phyloP scores from a whole-genome alignment of 306 rosid species.

The Lablab purpureus region DNA sequence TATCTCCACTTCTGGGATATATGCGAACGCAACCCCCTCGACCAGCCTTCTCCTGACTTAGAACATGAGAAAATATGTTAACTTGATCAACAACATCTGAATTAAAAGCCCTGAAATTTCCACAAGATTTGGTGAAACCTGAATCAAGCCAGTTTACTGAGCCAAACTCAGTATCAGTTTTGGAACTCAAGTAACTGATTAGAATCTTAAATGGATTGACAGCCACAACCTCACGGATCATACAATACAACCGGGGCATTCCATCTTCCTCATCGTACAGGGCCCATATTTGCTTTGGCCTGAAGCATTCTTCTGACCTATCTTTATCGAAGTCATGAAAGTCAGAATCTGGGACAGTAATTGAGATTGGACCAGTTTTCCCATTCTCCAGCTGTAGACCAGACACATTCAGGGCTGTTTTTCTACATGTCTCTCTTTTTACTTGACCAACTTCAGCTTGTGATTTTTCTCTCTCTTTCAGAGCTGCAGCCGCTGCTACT shows the following conservation, averaged over 20 bases:
- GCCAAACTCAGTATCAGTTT: constrained; percentile 92
- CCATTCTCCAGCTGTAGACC: constrained; percentile 57
- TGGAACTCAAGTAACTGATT: constrained; percentile 87
- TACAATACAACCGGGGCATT: constrained; percentile 98
- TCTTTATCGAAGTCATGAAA: constrained; percentile 96
- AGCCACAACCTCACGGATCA: constrained; percentile 89
- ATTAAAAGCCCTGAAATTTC: constrained; percentile 86
- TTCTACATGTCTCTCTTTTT: constrained; percentile 51
- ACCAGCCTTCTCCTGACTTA: constrained; percentile 78
- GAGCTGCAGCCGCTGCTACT: constrained; percentile 43
- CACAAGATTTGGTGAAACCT: constrained; percentile 97
- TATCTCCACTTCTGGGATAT: constrained; percentile 85
- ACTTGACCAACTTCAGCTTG: constrained; percentile 57
- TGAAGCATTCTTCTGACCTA: constrained; percentile 93
- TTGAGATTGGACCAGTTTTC: constrained; percentile 63
- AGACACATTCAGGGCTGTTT: constrained; percentile 48
- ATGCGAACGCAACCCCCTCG: constrained; percentile 94
- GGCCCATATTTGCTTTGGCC: constrained; percentile 99
- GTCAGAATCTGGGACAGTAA: constrained; percentile 92
- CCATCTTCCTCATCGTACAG: constrained; percentile 98
- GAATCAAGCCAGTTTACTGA: constrained; percentile 81
- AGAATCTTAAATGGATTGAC: constrained; percentile 84
- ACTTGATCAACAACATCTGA: constrained; percentile 88
- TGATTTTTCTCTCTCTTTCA: constrained; percentile 52
- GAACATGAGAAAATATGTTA: constrained; percentile 89